These are phyloP conservation scores for Candida dubliniensis DNA, from an alignment of 1,139 yeast genomes.

Conservation along the genomic window DNA sequence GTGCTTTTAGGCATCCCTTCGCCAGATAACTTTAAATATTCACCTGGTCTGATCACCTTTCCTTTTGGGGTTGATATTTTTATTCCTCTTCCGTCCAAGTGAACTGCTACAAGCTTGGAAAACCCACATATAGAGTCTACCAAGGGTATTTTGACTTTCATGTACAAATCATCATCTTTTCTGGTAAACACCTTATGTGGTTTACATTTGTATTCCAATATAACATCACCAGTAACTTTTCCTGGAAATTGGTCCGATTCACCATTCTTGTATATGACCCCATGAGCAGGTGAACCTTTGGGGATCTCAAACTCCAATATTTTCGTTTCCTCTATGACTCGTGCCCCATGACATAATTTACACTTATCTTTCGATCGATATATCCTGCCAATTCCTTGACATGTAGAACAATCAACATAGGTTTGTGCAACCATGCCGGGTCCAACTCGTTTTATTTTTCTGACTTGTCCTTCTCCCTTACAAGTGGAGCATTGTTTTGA, in stretches of 20 bases:
- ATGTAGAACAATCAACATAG: conserved; percentile 61
- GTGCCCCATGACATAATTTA: conserved; percentile 69
- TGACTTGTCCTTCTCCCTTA: conserved; percentile 67
- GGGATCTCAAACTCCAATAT: conserved; percentile 76
- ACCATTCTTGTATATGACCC: conserved; percentile 57
- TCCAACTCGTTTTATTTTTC: conserved; percentile 64
- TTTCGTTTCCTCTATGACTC: conserved; percentile 65
- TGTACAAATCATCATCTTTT: conserved; percentile 62
- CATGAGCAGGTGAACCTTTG: conserved; percentile 68
- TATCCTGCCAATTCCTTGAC: conserved; percentile 71
- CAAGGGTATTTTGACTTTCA: conserved; percentile 60
- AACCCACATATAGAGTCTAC: conserved; percentile 86
- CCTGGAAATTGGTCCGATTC: conserved; percentile 83
- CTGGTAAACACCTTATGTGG: conserved; percentile 52
- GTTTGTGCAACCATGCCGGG: conserved; percentile 76
- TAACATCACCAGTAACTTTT: conserved; percentile 74
- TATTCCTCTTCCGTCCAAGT: conserved; percentile 79
- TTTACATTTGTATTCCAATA: conserved; percentile 56
- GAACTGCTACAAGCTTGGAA: conserved; percentile 62
- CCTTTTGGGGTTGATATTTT: conserved; percentile 66
- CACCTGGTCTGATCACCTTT: conserved; percentile 79
- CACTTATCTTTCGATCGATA: conserved; percentile 72
- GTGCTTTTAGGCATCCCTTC: conserved; percentile 83
- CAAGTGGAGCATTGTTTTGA: conserved; percentile 63
- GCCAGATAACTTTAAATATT: conserved; percentile 59